Conservation (phyloP, 192 early-diverging fungal genomes). For the Linnemannia hyalina region DNA sequence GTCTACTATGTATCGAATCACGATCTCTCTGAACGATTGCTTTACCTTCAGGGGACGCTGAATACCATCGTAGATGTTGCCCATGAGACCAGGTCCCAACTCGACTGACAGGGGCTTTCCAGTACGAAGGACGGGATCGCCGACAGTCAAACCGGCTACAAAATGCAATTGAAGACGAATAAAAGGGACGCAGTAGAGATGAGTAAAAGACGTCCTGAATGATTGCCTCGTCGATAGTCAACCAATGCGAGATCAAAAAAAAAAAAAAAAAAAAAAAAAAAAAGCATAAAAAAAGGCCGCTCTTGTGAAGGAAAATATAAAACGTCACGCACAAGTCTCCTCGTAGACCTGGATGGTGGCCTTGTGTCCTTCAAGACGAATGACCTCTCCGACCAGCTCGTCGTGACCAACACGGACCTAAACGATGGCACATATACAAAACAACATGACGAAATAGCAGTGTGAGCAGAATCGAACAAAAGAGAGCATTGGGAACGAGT, state of each 20-base stretch:
- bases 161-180: not conserved
- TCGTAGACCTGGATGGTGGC: constrained; percentile 99
- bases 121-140: constrained; percentile 98
- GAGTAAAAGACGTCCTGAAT: not conserved
- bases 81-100: constrained; percentile 96
- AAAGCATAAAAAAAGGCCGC: not conserved
- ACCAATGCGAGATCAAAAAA: not conserved
- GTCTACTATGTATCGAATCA: not conserved
- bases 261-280: not conserved
- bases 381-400: constrained; percentile 99
- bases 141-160: constrained; percentile 95
- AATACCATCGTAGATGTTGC: constrained; percentile 99
- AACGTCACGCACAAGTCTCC: constrained; percentile 84
- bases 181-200: not conserved
- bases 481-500: not conserved
- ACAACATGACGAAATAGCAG: not conserved
- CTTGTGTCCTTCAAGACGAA: constrained; percentile 99
- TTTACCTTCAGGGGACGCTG: constrained; percentile 95
- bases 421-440: not conserved
- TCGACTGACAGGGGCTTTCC: constrained; percentile 99
- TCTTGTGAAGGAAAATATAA: not conserved
- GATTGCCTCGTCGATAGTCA: not conserved
- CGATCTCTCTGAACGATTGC: not conserved
- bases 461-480: not conserved
- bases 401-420: constrained; percentile 97